Base-by-base conservation (phyloP, 169 alveolate species). In the Haemoproteus tartakovskyi region DNA sequence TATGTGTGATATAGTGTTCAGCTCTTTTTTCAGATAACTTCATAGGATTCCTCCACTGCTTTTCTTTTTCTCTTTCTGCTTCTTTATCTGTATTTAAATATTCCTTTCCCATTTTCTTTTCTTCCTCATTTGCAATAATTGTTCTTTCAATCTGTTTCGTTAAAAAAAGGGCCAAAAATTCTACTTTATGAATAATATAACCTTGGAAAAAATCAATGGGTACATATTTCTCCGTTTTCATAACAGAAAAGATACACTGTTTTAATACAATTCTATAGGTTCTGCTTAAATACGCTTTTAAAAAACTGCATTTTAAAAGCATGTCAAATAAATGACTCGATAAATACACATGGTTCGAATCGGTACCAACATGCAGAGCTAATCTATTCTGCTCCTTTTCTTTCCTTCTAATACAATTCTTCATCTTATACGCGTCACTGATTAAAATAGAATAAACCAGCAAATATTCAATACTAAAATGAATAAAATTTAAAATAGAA, bases 181-280 rank as follows among this genome's bases (percentile, higher is more conserved):
- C 84, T 30, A 45, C 51, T 40, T 57, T 74, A 22, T 57, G 74
- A n/a, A 74, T 74, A 12, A 74, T 74, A 57, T 74, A 74, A 26
- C 84, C 84, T 74, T 74, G 84, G 21, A 74, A 74, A 46, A 74
- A 57, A 3, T 74, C 84, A 8, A 74, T 43, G 0, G 84, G 84
- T 46, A 74, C 59, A 26, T 74, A 74, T 1, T 57, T 74, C 6
- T 62, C 84, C 0, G 84, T 19, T 8, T 45, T 57, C 0, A 74
- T 56, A 4, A 74, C 22, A 46, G 22, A 30, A 51, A 74, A 74
- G 1, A 74, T 26, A n/a, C 84, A 74, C 21, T 74, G 78, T 50
- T 74, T 74, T 47, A 74, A 38, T n/a, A 74, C 51, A 21, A 57
- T 62, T 14, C 84, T 57, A 21, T 74, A 74, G 2, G 84, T 74